These are phyloP conservation scores for Cyberlindnera misumaiensis DNA, from an alignment of 805 yeast species.

Conservation along the genomic window DNA sequence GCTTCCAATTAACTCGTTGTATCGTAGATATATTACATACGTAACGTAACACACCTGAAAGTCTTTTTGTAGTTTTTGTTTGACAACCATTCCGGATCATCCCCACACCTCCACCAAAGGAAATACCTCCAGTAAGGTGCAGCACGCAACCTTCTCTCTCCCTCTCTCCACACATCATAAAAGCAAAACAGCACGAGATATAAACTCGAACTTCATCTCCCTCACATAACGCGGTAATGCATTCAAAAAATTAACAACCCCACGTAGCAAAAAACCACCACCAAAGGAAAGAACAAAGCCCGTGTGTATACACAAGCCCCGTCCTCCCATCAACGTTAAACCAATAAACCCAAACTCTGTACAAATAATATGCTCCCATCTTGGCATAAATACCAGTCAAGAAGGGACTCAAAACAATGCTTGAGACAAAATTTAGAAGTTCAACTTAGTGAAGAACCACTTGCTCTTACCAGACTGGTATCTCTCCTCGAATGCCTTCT, in stretches of 20 bases:
- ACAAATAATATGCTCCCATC: background rate
- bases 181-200: background rate
- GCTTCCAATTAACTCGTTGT: constrained; percentile 6
- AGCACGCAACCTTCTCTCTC: background rate
- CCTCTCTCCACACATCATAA: background rate
- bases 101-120: background rate
- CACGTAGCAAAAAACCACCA: constrained; percentile 8
- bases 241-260: constrained; percentile 8
- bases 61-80: constrained; percentile 5
- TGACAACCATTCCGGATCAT: constrained; percentile 1
- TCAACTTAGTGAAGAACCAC: constrained; percentile 98
- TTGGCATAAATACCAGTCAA: background rate
- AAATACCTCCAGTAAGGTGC: background rate
- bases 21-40: constrained; percentile 14
- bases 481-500: constrained; percentile 98
- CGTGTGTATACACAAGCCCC: constrained; percentile 1
- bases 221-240: constrained; percentile 5
- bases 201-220: background rate
- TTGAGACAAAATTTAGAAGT: constrained; percentile 46
- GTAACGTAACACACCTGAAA: constrained; percentile 6
- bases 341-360: constrained; percentile 4
- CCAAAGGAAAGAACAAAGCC: constrained; percentile 1
- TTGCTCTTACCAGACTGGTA: constrained; percentile 99
- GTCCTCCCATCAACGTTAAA: constrained; percentile 1
- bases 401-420: background rate